These are phyloP conservation scores for Aspergillus novofumigatus DNA, from an alignment of 2,329 filamentous ascomycete genomes.

Conservation along the genomic window DNA sequence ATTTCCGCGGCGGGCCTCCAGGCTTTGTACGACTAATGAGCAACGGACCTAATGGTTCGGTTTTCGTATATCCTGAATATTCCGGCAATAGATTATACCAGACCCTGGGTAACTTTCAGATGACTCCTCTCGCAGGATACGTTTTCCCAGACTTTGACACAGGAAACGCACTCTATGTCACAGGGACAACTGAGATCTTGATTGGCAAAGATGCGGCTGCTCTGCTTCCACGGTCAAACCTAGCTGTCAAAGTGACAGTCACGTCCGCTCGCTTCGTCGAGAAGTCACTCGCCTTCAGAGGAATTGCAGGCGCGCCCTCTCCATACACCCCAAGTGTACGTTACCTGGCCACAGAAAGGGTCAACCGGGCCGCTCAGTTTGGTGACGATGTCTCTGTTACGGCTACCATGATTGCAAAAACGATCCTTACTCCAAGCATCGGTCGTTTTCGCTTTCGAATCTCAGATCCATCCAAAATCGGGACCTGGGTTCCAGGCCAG, in stretches of 20 bases:
- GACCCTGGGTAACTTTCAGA: conserved; percentile 70
- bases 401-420: conserved; percentile 58
- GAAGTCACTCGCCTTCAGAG: conserved; percentile 65
- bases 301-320: conserved; percentile 54
- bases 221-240: conserved; percentile 64
- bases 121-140: conserved; percentile 64
- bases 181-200: conserved; percentile 64
- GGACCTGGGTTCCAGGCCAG: conserved; percentile 64
- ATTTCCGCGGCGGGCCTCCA: conserved; percentile 69
- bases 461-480: conserved; percentile 28
- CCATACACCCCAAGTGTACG: conserved; percentile 78
- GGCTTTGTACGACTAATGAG: conserved; percentile 69
- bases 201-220: conserved; percentile 58
- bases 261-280: conserved; percentile 59
- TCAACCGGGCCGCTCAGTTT: conserved; percentile 9
- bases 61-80: conserved; percentile 75
- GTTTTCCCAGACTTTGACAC: conserved; percentile 70
- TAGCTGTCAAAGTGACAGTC: conserved; percentile 67
- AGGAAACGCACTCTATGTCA: conserved; percentile 69
- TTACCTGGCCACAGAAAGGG: conserved; percentile 57
- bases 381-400: conserved; percentile 23
- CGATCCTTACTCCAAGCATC: conserved; percentile 62
- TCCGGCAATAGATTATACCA: conserved; percentile 83
- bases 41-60: conserved; percentile 45
- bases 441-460: conserved; percentile 60